phyloP scores from a whole-genome alignment of 2,329 filamentous ascomycete species.

The Epichloe festucae region DNA sequence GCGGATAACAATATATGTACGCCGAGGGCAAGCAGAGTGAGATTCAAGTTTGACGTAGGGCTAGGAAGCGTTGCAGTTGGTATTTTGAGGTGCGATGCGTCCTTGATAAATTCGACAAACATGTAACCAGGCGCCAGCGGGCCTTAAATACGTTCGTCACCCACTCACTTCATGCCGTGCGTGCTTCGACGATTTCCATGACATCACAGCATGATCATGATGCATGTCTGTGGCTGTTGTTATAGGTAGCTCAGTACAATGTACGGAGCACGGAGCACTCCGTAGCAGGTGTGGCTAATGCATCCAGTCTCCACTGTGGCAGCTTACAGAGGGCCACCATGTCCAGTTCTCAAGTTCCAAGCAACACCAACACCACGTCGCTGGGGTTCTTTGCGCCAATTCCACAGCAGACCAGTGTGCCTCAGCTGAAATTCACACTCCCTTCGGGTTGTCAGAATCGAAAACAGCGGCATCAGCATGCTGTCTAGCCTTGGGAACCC shows the following conservation, averaged over 20 bases:
- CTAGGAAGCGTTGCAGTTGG: too few relatives aligned
- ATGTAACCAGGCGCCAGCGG: constrained; percentile 12
- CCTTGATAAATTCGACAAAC: background rate
- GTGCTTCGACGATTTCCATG: constrained; percentile 8
- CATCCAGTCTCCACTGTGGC: too few relatives aligned
- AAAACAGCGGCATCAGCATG: constrained; percentile 32
- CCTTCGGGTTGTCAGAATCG: background rate
- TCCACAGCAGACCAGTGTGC: background rate
- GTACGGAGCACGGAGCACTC: too few relatives aligned
- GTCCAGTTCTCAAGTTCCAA: constrained; percentile 10
- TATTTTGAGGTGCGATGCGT: background rate
- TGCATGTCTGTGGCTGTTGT: background rate
- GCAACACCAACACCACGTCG: background rate
- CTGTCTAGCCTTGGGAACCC: constrained; percentile 58
- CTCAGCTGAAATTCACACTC: background rate
- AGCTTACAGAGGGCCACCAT: constrained; percentile 13
- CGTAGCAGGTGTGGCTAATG: background rate
- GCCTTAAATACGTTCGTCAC: constrained; percentile 6
- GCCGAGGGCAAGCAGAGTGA: too few relatives aligned
- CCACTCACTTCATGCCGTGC: constrained; percentile 4
- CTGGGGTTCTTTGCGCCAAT: background rate
- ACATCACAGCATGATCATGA: constrained; percentile 1
- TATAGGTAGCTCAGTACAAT: too few relatives aligned
- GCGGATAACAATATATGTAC: too few relatives aligned
- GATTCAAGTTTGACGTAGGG: too few relatives aligned